Percentiles rank a stretch among this genome's conserved stretches.
Conservation (phyloP, 2,329 filamentous ascomycete genomes). For the Epichloe festucae region DNA sequence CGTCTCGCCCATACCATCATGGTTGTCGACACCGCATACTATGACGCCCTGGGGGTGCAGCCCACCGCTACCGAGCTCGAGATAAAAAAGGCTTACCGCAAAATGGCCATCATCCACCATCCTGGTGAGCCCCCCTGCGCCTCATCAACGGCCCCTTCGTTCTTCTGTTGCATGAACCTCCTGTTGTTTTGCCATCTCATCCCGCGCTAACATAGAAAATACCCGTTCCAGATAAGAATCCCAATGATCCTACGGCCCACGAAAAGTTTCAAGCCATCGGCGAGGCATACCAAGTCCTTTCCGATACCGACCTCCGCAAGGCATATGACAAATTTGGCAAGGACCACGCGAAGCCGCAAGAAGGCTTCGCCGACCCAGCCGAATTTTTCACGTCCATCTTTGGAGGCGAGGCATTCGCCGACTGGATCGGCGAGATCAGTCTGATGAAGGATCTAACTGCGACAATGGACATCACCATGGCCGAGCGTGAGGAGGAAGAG, state of each 20-base stretch:
- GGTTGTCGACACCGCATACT: slow-evolving; percentile 82
- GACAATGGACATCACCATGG: slow-evolving; percentile 95
- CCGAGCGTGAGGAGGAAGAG: slow-evolving; percentile 52
- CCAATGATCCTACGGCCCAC: slow-evolving; percentile 85
- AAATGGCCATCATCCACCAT: slow-evolving; percentile 86
- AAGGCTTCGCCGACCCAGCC: slow-evolving; percentile 87
- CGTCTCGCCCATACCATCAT: slow-evolving; percentile 36
- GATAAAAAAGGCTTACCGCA: slow-evolving; percentile 98
- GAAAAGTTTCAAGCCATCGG: slow-evolving; percentile 85
- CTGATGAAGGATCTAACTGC: slow-evolving; percentile 97
- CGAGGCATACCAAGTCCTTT: slow-evolving; percentile 68
- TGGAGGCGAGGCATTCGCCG: slow-evolving; percentile 85
- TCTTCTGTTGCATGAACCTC: neutral
- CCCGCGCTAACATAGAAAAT: neutral
- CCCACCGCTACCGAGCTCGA: slow-evolving; percentile 79
- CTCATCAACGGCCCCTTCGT: neutral
- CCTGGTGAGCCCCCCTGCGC: slow-evolving; percentile 43
- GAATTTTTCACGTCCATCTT: slow-evolving; percentile 99
- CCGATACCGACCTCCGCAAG: slow-evolving; percentile 72
- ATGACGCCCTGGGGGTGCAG: slow-evolving; percentile 70
- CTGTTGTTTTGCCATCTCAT: neutral
- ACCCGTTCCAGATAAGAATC: slow-evolving; percentile 71
- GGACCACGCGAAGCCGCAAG: slow-evolving; percentile 78
- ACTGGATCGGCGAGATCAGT: slow-evolving; percentile 96
- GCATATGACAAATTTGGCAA: slow-evolving; percentile 97